Percentiles rank a stretch among this genome's conserved stretches.
These are phyloP conservation scores for Ocimum tenuiflorum DNA, from an alignment of 257 asterid genomes.

Conservation along the genomic window DNA sequence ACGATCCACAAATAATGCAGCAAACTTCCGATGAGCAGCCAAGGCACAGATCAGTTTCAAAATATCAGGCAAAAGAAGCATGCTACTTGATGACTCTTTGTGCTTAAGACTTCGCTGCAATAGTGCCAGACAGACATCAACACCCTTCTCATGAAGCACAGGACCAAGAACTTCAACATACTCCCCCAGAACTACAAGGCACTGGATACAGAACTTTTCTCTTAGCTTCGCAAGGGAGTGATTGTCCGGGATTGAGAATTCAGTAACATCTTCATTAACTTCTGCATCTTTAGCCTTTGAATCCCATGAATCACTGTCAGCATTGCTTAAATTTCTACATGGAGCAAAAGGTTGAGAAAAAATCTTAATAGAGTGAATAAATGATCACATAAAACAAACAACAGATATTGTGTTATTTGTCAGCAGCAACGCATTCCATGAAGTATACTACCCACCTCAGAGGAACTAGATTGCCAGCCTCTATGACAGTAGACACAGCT, in stretches of 20 bases:
- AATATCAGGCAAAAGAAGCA: slow-evolving; percentile 64
- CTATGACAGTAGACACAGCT: slow-evolving; percentile 85
- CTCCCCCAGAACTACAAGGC: slow-evolving; percentile 86
- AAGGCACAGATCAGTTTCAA: slow-evolving; percentile 84
- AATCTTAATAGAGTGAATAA: not conserved
- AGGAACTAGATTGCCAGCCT: slow-evolving; percentile 77
- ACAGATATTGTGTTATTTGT: not conserved
- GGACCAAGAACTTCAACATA: slow-evolving; percentile 99
- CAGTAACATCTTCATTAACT: slow-evolving; percentile 49
- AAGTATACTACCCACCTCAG: slow-evolving; percentile 50
- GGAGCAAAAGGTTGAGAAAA: slow-evolving; percentile 16
- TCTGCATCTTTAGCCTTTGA: slow-evolving; percentile 48
- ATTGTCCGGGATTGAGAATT: slow-evolving; percentile 52
- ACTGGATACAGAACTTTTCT: slow-evolving; percentile 87
- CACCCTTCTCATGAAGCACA: slow-evolving; percentile 94
- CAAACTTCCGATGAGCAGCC: slow-evolving; percentile 93
- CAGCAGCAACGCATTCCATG: slow-evolving; percentile 2
- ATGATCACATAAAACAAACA: not conserved
- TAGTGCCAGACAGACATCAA: slow-evolving; percentile 84
- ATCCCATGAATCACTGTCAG: slow-evolving; percentile 41
- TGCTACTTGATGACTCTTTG: slow-evolving; percentile 47
- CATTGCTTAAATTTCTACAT: slow-evolving; percentile 42
- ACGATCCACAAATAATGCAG: slow-evolving; percentile 89
- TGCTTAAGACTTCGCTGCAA: slow-evolving; percentile 62
- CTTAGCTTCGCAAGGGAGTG: slow-evolving; percentile 71